Percentiles rank a stretch among this genome's conserved stretches.
Conservation (phyloP, 306 rosid genomes). For the Ormosia semicastrata region DNA sequence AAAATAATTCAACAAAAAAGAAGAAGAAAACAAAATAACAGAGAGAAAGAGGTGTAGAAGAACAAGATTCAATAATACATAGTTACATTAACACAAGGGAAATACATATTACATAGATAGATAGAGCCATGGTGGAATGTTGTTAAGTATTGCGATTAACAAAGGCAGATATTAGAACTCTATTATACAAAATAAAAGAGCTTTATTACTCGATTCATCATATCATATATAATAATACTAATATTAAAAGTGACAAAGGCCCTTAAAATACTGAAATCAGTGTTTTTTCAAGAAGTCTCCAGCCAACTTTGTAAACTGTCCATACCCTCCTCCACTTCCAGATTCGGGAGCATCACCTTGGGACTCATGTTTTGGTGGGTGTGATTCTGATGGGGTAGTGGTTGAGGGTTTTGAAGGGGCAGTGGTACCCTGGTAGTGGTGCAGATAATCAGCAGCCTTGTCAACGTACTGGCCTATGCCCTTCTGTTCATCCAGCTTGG, state of each 20-base stretch:
- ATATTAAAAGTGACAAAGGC: neutral
- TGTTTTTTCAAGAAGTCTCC: constrained; percentile 25
- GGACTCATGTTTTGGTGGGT: constrained; percentile 7
- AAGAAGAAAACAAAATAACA: neutral
- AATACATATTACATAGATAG: neutral
- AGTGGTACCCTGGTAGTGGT: neutral
- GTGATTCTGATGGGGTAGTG: neutral
- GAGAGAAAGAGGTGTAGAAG: neutral
- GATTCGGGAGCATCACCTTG: neutral
- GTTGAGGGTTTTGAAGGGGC: neutral
- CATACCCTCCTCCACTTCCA: constrained; percentile 24
- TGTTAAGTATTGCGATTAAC: neutral
- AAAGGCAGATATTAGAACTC: neutral
- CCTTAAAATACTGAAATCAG: neutral
- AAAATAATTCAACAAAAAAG: too few species aligned
- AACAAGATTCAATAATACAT: neutral
- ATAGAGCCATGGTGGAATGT: neutral
- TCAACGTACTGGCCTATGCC: constrained; percentile 38
- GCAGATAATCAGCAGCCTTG: constrained; percentile 50
- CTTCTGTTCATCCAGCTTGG: constrained; percentile 40
- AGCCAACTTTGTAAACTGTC: constrained; percentile 29
- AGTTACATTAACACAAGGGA: neutral
- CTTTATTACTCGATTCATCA: neutral
- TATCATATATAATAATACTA: neutral
- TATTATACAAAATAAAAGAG: neutral